phyloP scores from a whole-genome alignment of 1,284 basidiomycete species.

The Earliella scabrosa region DNA sequence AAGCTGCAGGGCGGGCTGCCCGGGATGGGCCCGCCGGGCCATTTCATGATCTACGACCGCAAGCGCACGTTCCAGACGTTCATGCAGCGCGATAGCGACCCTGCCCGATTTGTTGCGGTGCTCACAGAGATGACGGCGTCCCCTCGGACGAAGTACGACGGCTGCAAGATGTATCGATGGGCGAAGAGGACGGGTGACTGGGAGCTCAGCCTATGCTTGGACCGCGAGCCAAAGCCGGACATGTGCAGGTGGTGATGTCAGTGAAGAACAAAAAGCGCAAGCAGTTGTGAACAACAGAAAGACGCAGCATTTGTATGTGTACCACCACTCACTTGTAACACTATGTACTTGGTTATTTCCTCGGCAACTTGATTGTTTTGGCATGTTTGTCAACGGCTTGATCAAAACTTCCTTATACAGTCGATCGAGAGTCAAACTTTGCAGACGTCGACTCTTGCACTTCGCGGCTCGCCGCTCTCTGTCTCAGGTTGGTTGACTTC shows the following conservation, averaged over 20 bases:
- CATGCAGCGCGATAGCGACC: conserved; percentile 24
- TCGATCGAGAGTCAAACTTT: too few species aligned
- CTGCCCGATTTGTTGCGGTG: conserved; percentile 9
- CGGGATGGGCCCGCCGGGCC: conserved; percentile 2
- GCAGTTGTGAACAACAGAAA: too few species aligned
- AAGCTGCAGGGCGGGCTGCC: conserved; percentile 39
- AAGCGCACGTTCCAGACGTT: conserved; percentile 40
- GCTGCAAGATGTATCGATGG: conserved; percentile 38
- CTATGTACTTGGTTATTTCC: too few species aligned
- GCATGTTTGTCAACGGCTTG: too few species aligned
- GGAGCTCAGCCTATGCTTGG: conserved; percentile 33
- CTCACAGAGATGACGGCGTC: conserved; percentile 23
- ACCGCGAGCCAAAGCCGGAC: conserved; percentile 21
- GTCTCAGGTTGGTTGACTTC: too few species aligned
- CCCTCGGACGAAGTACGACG: conserved; percentile 22
- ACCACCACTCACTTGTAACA: too few species aligned
- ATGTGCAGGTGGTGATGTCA: conserved; percentile 26
- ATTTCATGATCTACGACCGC: conserved; percentile 44
- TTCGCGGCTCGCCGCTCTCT: too few species aligned
- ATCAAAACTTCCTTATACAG: too few species aligned
- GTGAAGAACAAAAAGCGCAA: too few species aligned
- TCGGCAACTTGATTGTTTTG: too few species aligned
- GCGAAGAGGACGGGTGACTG: conserved; percentile 34
- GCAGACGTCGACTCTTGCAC: too few species aligned
- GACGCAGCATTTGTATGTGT: too few species aligned